A percentile compares a stretch with the other conserved stretches of the same genome.
Conservation (phyloP, 139 green algal genomes). For the Penium margaritaceum region DNA sequence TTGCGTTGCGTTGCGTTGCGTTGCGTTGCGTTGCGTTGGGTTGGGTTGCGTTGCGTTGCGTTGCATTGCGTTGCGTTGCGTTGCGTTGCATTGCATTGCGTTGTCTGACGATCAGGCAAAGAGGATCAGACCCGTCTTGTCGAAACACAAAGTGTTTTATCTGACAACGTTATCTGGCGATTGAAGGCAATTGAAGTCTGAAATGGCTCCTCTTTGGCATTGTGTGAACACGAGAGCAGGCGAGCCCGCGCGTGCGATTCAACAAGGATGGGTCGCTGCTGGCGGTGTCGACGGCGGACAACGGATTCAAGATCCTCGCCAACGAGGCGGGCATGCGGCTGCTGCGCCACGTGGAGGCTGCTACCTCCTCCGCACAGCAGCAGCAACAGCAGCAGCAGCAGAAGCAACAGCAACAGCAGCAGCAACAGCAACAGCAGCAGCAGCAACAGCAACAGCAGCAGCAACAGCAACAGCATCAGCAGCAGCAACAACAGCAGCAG, state of each 20-base stretch:
- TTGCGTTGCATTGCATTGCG: neutral
- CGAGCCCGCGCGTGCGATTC: conserved; percentile 38
- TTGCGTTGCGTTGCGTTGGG: neutral
- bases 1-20: neutral
- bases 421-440: neutral
- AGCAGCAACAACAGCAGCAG: neutral
- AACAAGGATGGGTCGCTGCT: conserved; percentile 43
- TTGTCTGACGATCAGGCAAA: neutral
- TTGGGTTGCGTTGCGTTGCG: neutral
- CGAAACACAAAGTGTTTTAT: too few relatives aligned
- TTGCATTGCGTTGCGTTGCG: neutral
- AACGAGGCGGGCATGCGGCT: conserved; percentile 35
- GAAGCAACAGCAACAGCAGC: neutral
- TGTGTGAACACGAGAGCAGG: neutral
- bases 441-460: neutral
- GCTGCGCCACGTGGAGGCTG: conserved; percentile 35
- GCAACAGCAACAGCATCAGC: neutral
- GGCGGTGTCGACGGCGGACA: conserved; percentile 31
- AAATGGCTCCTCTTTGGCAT: neutral
- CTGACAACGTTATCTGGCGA: too few relatives aligned
- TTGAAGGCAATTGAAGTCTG: neutral
- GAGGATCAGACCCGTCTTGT: too few relatives aligned
- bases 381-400: conserved; percentile 4
- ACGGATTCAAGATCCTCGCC: conserved; percentile 38
- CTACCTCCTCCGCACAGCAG: neutral